Percentiles rank a stretch among this genome's conserved stretches.
Conservation (phyloP, 2,329 filamentous ascomycete genomes). For the Botrytis tulipae region DNA sequence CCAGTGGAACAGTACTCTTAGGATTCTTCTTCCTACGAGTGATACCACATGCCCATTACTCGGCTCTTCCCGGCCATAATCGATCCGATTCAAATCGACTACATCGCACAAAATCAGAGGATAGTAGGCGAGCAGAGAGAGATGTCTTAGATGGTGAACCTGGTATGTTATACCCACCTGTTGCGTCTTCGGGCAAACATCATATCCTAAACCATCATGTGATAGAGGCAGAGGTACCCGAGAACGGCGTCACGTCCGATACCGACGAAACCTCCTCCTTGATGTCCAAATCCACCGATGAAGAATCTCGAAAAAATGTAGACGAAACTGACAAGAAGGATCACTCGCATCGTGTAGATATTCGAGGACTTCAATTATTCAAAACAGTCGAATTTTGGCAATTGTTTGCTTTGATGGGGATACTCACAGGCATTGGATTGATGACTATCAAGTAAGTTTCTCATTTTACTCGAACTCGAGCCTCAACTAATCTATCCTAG, state of each 20-base stretch:
- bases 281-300: conserved; percentile 55
- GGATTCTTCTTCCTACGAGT: conserved; percentile 85
- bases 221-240: conserved; percentile 35
- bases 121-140: conserved; percentile 43
- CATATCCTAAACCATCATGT: conserved; percentile 36
- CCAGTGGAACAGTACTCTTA: conserved; percentile 69
- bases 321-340: conserved; percentile 56
- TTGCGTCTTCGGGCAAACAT: conserved; percentile 37
- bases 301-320: conserved; percentile 49
- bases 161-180: conserved; percentile 56
- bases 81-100: conserved; percentile 40
- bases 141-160: conserved; percentile 50
- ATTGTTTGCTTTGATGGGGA: conserved; percentile 79
- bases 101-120: conserved; percentile 47
- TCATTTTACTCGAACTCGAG: conserved; percentile 23
- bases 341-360: conserved; percentile 81
- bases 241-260: conserved; percentile 40
- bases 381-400: conserved; percentile 82
- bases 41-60: conserved; percentile 55
- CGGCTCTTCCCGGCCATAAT: conserved; percentile 42
- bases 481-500: conserved; percentile 45
- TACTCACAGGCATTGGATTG: conserved; percentile 88
- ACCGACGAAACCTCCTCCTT: conserved; percentile 78
- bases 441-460: conserved; percentile 95
- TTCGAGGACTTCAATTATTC: conserved; percentile 78